These are phyloP conservation scores for Neurospora intermedia DNA, from an alignment of 495 filamentous ascomycete genomes.

Conservation along the genomic window DNA sequence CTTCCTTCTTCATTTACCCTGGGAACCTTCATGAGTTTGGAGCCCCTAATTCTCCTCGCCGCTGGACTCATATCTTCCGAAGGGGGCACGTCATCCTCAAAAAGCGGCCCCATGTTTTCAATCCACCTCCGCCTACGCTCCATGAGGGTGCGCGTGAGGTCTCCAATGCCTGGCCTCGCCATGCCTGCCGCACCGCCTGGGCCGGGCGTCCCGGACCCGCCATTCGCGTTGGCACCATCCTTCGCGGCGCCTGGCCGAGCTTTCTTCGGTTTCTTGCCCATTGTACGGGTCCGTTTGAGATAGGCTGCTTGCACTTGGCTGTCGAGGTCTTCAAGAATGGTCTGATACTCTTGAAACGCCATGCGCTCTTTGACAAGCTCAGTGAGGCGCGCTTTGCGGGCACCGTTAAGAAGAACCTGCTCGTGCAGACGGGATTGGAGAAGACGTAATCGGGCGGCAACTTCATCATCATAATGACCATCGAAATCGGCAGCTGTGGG, in stretches of 20 bases:
- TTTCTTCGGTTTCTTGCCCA: slow-evolving; percentile 90
- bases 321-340: slow-evolving; percentile 94
- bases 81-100: slow-evolving; percentile 49
- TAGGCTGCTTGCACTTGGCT: slow-evolving; percentile 91
- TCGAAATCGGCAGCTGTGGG: slow-evolving; percentile 54
- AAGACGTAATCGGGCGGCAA: slow-evolving; percentile 76
- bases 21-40: slow-evolving; percentile 33
- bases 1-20: slow-evolving; percentile 29
- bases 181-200: slow-evolving; percentile 40
- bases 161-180: slow-evolving; percentile 77
- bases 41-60: background rate
- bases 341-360: slow-evolving; percentile 91
- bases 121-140: slow-evolving; percentile 79
- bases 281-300: slow-evolving; percentile 87
- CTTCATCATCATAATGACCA: slow-evolving; percentile 86
- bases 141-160: slow-evolving; percentile 82
- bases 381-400: slow-evolving; percentile 73
- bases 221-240: slow-evolving; percentile 36
- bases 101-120: slow-evolving; percentile 75
- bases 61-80: background rate
- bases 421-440: slow-evolving; percentile 75
- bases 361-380: slow-evolving; percentile 83
- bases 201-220: slow-evolving; percentile 42
- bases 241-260: slow-evolving; percentile 55
- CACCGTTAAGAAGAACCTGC: slow-evolving; percentile 74